Conservation (phyloP, 371 early-diverging fungal species). For the Mortierella sp. region DNA sequence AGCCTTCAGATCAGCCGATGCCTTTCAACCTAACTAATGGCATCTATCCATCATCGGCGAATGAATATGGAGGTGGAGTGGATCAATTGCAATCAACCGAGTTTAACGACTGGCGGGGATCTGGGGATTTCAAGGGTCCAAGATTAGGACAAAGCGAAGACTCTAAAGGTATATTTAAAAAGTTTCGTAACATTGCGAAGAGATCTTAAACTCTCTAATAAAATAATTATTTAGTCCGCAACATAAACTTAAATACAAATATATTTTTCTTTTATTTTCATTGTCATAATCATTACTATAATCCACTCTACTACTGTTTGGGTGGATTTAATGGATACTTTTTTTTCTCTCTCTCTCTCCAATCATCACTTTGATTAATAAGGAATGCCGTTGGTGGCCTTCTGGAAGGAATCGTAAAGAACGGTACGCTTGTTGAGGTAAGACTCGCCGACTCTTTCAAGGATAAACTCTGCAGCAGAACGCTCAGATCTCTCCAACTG, state of each 20-base stretch:
- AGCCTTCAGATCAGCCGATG: not conserved
- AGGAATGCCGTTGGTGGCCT: slow-evolving; percentile 85
- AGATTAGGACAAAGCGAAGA: not conserved
- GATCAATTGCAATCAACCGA: not conserved
- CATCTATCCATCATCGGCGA: not conserved
- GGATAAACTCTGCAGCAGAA: slow-evolving; percentile 94
- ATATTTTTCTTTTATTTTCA: too few species aligned
- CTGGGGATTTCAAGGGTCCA: not conserved
- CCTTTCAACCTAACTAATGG: not conserved
- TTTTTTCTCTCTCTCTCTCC: too few species aligned
- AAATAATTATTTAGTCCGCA: too few species aligned
- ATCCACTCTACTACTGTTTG: too few species aligned
- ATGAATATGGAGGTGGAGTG: not conserved
- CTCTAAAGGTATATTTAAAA: slow-evolving; percentile 14
- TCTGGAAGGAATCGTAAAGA: slow-evolving; percentile 89
- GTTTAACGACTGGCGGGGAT: slow-evolving; percentile 7
- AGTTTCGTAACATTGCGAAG: slow-evolving; percentile 31
- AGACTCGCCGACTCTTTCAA: slow-evolving; percentile 86
- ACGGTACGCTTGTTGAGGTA: slow-evolving; percentile 93
- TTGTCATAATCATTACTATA: not conserved
- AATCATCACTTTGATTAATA: too few species aligned
- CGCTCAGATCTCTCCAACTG: slow-evolving; percentile 92
- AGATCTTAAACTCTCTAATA: slow-evolving; percentile 17
- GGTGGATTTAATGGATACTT: too few species aligned
- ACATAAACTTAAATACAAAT: too few species aligned